Base-by-base conservation (phyloP, 768 basidiomycete species). In the Calocybe cyanea region DNA sequence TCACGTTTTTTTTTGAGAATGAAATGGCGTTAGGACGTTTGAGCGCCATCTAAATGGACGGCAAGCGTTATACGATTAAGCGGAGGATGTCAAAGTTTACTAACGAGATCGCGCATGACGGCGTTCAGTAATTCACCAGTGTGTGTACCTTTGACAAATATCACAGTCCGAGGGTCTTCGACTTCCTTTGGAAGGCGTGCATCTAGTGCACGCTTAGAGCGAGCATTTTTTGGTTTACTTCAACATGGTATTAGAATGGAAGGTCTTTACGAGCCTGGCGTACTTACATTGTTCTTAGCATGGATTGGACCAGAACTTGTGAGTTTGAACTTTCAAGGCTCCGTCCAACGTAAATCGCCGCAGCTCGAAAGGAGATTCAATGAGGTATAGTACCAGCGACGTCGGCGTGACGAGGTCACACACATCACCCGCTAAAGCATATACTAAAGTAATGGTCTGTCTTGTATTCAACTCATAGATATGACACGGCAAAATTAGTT, bases 171-270 rank as follows among this genome's bases (percentile, higher is more conserved):
- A 28, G 81, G 75, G 60, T 90, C 92, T 66, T 94, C 92, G 45
- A 95, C 74, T 55, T 93, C 84, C 61, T 95, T 94, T 0, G 96
- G 81, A 57, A 86, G 86, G 9, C 93, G 78, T 28, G 87, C 88
- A 23, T 89, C 88, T 55, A 94, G 57, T 0, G 80, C 94, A 49
- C 96, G 78, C 67, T 98, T 99, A 11, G 88, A 87, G 28, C 95
- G 81, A 5, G 96, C 94, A 76, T 95, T 97, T 74, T 88, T 91
- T 17, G 96, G 92, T 72, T 95, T 97, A 61, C 74, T 76, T 18
- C 5, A 13, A 20, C 9, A 40, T 3, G 14, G 15, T 18, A 25
- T 53, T 23, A 53, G 38, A 14, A 38, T 24, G 7, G 33, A 11
- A 6, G 2, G 8, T 30, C 2, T 7, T 9, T 31, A 9, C 6